Evolutionary conservation across 768 basidiomycete species (phyloP).

Genomic region (Rhizopogon sp.): DNA sequence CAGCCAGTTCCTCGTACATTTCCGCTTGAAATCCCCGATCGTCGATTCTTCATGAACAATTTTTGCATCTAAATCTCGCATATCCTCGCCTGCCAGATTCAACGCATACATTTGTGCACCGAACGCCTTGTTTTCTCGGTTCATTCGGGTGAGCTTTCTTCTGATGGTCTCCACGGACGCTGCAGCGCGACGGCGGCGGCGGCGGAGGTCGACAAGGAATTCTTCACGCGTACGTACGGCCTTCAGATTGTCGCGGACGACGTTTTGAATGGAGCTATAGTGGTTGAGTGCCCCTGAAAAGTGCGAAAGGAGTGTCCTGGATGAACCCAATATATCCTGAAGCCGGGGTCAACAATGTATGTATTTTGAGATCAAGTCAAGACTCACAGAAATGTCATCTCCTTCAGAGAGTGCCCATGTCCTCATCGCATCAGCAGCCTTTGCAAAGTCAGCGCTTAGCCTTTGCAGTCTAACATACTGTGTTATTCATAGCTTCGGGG

Average conservation of each 20-base stretch:
- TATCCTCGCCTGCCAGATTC: constrained; percentile 68
- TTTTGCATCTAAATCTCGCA: constrained; percentile 70
- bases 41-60: constrained; percentile 80
- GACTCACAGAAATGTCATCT: constrained; percentile 70
- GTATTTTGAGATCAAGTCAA: neutral
- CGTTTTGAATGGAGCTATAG: constrained; percentile 67
- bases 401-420: constrained; percentile 77
- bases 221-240: constrained; percentile 82
- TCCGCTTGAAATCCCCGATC: constrained; percentile 80
- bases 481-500: neutral
- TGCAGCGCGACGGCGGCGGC: constrained; percentile 59
- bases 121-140: constrained; percentile 81
- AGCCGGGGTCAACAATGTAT: neutral
- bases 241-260: constrained; percentile 67
- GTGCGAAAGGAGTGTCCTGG: constrained; percentile 59
- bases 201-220: constrained; percentile 67
- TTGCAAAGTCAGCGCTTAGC: constrained; percentile 59
- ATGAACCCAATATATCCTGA: constrained; percentile 73
- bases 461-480: constrained; percentile 47
- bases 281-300: constrained; percentile 62
- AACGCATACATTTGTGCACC: constrained; percentile 66
- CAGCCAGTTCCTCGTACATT: constrained; percentile 63
- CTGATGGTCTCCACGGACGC: constrained; percentile 79
- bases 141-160: constrained; percentile 87
- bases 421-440: constrained; percentile 68